These are phyloP conservation scores for Zalerion maritima DNA, from an alignment of 495 filamentous ascomycete species.

Conservation along the genomic window DNA sequence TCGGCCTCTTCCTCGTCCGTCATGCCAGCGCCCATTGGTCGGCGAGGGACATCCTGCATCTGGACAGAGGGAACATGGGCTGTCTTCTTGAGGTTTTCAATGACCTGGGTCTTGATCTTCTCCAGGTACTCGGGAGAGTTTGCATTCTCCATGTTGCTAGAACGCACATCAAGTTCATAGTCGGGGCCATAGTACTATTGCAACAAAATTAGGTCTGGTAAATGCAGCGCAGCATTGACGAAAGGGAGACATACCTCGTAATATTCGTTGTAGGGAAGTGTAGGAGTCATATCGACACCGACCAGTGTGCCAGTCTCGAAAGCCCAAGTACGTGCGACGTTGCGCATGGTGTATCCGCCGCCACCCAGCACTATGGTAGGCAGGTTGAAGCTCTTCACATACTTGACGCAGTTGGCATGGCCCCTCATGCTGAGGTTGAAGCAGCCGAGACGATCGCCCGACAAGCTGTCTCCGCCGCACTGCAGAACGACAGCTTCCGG, in stretches of 20 bases:
- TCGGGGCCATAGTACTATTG: constrained; percentile 97
- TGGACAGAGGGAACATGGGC: constrained; percentile 84
- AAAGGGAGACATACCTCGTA: constrained; percentile 58
- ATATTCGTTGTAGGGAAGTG: constrained; percentile 95
- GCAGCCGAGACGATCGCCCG: constrained; percentile 87
- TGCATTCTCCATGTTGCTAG: constrained; percentile 98
- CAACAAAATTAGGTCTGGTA: constrained; percentile 15
- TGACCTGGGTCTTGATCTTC: constrained; percentile 83
- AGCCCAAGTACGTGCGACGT: constrained; percentile 94
- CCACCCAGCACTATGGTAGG: constrained; percentile 88
- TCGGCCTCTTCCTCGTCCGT: constrained; percentile 78
- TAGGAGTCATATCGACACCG: constrained; percentile 58
- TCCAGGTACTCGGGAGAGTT: constrained; percentile 90
- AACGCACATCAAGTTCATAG: constrained; percentile 84
- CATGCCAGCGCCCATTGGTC: constrained; percentile 49
- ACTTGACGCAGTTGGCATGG: constrained; percentile 95
- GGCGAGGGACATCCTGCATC: constrained; percentile 84
- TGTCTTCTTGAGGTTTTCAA: constrained; percentile 85
- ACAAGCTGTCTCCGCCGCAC: constrained; percentile 90
- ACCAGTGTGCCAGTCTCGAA: constrained; percentile 90
- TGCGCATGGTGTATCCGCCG: constrained; percentile 97
- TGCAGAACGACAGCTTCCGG: constrained; percentile 93
- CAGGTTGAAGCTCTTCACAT: constrained; percentile 80
- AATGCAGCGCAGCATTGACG: background rate
- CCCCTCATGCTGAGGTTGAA: constrained; percentile 98